A percentile compares a stretch with the other conserved stretches of the same genome.
Conservation (phyloP, 2,329 filamentous ascomycete species). For the Magnaporthiopsis rhizophila region DNA sequence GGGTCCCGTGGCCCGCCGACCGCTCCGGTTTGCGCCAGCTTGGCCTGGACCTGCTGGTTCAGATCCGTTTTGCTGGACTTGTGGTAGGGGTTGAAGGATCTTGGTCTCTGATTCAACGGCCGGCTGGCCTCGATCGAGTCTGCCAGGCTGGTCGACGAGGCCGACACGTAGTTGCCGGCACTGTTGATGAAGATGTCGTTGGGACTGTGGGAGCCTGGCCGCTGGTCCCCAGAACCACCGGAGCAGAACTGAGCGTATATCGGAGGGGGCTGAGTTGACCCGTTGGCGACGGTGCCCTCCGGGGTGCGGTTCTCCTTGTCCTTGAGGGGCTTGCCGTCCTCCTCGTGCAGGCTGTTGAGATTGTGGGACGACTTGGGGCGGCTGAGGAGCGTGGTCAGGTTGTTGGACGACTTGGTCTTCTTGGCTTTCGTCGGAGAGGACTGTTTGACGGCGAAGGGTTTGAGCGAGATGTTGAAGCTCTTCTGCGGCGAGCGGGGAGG, state of each 20-base stretch:
- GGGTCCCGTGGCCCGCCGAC: slow-evolving; percentile 2
- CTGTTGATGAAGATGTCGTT: slow-evolving; percentile 11
- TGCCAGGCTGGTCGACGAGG: slow-evolving; percentile 12
- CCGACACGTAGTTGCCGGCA: slow-evolving; percentile 10
- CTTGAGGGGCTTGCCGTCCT: slow-evolving; percentile 33
- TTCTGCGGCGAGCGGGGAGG: slow-evolving; percentile 33
- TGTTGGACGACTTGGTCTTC: slow-evolving; percentile 77
- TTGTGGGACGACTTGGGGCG: slow-evolving; percentile 68
- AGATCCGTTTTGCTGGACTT: slow-evolving; percentile 14
- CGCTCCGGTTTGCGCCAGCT: slow-evolving; percentile 13
- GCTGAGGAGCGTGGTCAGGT: slow-evolving; percentile 68
- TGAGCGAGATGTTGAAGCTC: slow-evolving; percentile 36
- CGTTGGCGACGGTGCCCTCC: slow-evolving; percentile 29
- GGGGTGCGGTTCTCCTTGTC: slow-evolving; percentile 81
- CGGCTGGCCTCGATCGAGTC: slow-evolving; percentile 15
- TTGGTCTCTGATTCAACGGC: slow-evolving; percentile 36
- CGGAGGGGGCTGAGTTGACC: slow-evolving; percentile 56
- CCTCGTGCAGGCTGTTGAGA: slow-evolving; percentile 38
- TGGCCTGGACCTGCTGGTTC: slow-evolving; percentile 9
- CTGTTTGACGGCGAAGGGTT: slow-evolving; percentile 31
- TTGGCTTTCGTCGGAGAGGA: slow-evolving; percentile 55
- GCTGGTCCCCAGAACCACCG: slow-evolving; percentile 21
- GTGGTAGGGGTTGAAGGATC: slow-evolving; percentile 37
- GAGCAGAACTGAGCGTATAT: slow-evolving; percentile 70
- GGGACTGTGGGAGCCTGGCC: slow-evolving; percentile 10